Conservation (phyloP, 148 eudicot genomes). For the Chenopodium berlandieri region DNA sequence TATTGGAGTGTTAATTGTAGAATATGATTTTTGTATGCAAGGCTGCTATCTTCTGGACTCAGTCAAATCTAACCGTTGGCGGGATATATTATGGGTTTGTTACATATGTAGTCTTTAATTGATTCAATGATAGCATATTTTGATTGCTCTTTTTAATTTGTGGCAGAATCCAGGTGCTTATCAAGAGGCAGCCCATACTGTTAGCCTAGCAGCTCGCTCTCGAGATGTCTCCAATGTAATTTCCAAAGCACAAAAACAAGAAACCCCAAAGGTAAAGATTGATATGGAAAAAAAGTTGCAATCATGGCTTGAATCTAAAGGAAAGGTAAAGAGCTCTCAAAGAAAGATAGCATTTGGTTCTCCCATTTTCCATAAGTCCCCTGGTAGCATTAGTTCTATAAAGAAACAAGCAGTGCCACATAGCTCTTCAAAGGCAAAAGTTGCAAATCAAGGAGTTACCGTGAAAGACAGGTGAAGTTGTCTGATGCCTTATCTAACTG, state of each 20-base stretch:
- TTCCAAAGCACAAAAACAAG: conserved; percentile 48
- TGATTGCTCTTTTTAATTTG: conserved; percentile 13
- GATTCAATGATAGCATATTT: not conserved
- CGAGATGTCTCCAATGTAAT: conserved; percentile 66
- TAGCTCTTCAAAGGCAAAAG: conserved; percentile 42
- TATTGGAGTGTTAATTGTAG: not conserved
- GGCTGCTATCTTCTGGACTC: not conserved
- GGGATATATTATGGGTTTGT: not conserved
- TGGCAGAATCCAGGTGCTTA: conserved; percentile 83
- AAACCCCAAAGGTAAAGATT: conserved; percentile 55
- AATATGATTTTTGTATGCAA: not conserved
- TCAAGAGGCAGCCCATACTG: conserved; percentile 84
- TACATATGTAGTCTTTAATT: not conserved
- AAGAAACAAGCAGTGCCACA: conserved; percentile 35
- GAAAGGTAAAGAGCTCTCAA: conserved; percentile 62
- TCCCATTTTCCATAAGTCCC: conserved; percentile 48
- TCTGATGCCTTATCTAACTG: not conserved
- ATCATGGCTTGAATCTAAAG: conserved; percentile 90
- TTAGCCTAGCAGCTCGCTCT: conserved; percentile 90
- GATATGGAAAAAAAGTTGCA: conserved; percentile 86
- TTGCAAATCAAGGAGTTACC: conserved; percentile 27
- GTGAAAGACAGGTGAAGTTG: conserved; percentile 41
- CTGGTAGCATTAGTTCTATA: conserved; percentile 40
- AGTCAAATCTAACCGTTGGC: not conserved
- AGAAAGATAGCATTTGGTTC: conserved; percentile 41